A percentile compares a stretch with the other conserved stretches of the same genome.
Conservation (phyloP, 108 stramenopile genomes). For the Nitzschia inconspicua region DNA sequence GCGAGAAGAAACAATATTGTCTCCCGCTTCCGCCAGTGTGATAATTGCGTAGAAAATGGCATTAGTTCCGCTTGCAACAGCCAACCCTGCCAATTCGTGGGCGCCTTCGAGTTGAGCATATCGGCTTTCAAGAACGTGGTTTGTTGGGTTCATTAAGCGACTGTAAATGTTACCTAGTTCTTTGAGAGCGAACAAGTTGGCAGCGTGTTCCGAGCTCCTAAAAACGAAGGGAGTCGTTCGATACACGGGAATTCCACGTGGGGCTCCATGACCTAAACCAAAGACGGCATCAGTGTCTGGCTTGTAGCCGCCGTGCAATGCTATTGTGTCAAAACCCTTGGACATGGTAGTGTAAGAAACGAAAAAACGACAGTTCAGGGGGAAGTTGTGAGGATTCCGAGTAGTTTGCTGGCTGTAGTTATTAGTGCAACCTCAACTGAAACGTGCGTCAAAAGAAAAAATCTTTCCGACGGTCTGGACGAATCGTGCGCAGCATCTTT, state of each 20-base stretch:
- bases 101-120: slow-evolving; percentile 74
- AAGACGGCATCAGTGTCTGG: slow-evolving; percentile 38
- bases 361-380: too few species aligned
- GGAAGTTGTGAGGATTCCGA: too few species aligned
- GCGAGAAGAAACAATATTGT: slow-evolving; percentile 75
- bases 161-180: slow-evolving; percentile 90
- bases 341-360: too few species aligned
- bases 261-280: slow-evolving; percentile 53
- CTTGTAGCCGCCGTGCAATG: slow-evolving; percentile 65
- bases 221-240: slow-evolving; percentile 78
- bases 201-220: slow-evolving; percentile 74
- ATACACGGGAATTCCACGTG: slow-evolving; percentile 76
- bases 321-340: slow-evolving; percentile 70
- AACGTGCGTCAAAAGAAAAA: too few species aligned
- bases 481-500: too few species aligned
- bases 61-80: slow-evolving; percentile 56
- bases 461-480: too few species aligned
- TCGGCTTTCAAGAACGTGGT: slow-evolving; percentile 68
- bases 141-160: slow-evolving; percentile 66
- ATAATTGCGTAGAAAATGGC: slow-evolving; percentile 77
- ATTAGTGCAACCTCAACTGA: too few species aligned
- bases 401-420: too few species aligned
- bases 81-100: slow-evolving; percentile 42
- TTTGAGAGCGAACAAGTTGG: slow-evolving; percentile 76
- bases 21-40: slow-evolving; percentile 73